Base-by-base conservation (phyloP, 2,329 filamentous ascomycete genomes). In the Calonectria pseudoturangicola region DNA sequence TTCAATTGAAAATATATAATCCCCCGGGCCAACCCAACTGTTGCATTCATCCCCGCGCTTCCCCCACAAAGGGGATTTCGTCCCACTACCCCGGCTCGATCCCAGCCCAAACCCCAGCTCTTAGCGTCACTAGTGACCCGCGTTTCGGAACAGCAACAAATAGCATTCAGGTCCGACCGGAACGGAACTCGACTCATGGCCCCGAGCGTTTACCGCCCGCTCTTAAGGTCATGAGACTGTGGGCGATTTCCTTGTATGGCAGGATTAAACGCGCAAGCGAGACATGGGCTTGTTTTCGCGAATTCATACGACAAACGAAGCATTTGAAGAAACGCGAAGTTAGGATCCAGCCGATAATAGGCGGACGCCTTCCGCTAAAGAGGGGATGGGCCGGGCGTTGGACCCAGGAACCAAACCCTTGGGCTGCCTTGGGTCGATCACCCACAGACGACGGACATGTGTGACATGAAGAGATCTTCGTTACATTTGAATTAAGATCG, bases 91-190 rank as follows among this genome's bases (percentile, higher is more conserved):
- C 58, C 39, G 12, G n/a, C 10, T 39, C 25, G 28, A 54, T 48
- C 64, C 64, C 48, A 54, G 30, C 13, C 13, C 36, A 27, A 66
- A 27, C 48, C 63, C 30, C 36, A n/a, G 41, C 47, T 13, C 21
- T 18, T 36, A 21, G n/a, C 25, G 30, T 36, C 15, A 28, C 10
- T 33, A 39, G 30, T n/a, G 13, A 21, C 33, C 10, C 33, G 25
- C 15, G 21, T 5, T 12, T 27, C 54, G 47, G 64, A 30, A 30
- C 64, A 12, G 27, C 10, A 13, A 18, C 64, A 15, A 66, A 66
- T 66, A 43, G 25, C 48, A 45, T 54, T n/a, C 6, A 25, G 47
- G n/a, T 66, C 64, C 64, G 64, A 66, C 33, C 64, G 64, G 64
- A 66, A 28, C 47, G 48, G 47, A 30, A 66, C 36, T 2, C 33